Conservation (phyloP, 2,329 filamentous ascomycete species). For the Ophiostoma piceae region DNA sequence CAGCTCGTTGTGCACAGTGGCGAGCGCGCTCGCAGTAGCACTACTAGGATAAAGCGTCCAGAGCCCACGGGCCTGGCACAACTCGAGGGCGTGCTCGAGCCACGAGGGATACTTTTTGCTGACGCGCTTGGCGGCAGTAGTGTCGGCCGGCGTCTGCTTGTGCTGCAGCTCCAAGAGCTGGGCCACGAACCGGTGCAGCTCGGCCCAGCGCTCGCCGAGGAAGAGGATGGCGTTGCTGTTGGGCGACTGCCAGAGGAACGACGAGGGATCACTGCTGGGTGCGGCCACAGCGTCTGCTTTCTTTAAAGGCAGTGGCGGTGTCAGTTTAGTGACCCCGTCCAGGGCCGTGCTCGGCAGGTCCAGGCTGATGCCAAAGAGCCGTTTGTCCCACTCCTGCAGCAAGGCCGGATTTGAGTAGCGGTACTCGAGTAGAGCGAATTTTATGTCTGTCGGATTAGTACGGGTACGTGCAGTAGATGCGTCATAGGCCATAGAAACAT, state of each 20-base stretch:
- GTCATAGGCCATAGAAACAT: constrained; percentile 24
- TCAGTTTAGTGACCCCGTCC: constrained; percentile 54
- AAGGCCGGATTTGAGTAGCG: constrained; percentile 56
- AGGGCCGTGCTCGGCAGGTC: constrained; percentile 63
- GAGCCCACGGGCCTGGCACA: constrained; percentile 73
- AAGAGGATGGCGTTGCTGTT: constrained; percentile 76
- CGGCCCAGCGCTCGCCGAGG: constrained; percentile 79
- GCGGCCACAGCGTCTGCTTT: neutral
- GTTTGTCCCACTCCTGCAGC: constrained; percentile 43
- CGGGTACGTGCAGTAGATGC: no score
- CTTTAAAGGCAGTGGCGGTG: constrained; percentile 34
- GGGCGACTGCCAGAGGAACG: constrained; percentile 82
- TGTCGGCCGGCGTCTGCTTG: constrained; percentile 34
- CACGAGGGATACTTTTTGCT: constrained; percentile 67
- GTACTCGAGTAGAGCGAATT: constrained; percentile 72
- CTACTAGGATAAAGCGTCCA: constrained; percentile 71
- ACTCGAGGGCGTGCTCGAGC: constrained; percentile 70
- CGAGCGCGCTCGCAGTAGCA: constrained; percentile 49
- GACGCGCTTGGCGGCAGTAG: constrained; percentile 49
- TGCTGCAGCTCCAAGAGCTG: constrained; percentile 47
- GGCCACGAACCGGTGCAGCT: constrained; percentile 75
- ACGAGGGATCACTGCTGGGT: constrained; percentile 37
- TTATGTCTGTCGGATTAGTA: constrained; percentile 48
- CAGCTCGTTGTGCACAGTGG: constrained; percentile 73
- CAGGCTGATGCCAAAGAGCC: constrained; percentile 73